These are phyloP conservation scores for Ramaria sp. DNA, from an alignment of 768 basidiomycete genomes.

Conservation along the genomic window DNA sequence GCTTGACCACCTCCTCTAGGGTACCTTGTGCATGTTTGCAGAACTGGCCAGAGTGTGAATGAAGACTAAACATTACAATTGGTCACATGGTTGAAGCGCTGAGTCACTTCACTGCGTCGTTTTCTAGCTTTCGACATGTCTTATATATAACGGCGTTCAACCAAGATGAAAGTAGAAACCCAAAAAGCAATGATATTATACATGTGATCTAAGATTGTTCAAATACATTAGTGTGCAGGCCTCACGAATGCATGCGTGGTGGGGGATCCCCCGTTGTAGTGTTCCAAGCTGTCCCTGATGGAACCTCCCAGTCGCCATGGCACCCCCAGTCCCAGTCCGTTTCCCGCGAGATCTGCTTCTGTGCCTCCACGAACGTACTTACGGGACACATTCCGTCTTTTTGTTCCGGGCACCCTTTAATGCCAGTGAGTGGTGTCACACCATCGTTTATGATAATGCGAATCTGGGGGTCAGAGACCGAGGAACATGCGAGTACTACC, in stretches of 20 bases:
- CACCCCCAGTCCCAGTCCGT: constrained; percentile 26
- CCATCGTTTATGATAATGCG: constrained; percentile 26
- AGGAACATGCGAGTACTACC: constrained; percentile 20
- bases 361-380: constrained; percentile 20
- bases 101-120: too few relatives aligned
- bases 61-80: constrained; percentile 68
- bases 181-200: not conserved
- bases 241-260: not conserved
- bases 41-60: constrained; percentile 90
- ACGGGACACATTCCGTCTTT: constrained; percentile 25
- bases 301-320: constrained; percentile 60
- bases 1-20: constrained; percentile 70
- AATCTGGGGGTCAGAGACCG: constrained; percentile 20
- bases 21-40: constrained; percentile 80
- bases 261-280: constrained; percentile 65
- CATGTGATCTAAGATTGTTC: not conserved
- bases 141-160: too few relatives aligned
- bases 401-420: constrained; percentile 22
- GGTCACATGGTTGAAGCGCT: too few relatives aligned
- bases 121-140: too few relatives aligned
- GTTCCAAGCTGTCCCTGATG: constrained; percentile 55
- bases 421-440: constrained; percentile 21
- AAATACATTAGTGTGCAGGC: not conserved
- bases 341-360: constrained; percentile 20
- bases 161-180: too few relatives aligned